Percentiles rank a stretch among this genome's conserved stretches.
These are phyloP conservation scores for Holtermanniella nyarrowii DNA, from an alignment of 768 basidiomycete genomes.

Conservation along the genomic window DNA sequence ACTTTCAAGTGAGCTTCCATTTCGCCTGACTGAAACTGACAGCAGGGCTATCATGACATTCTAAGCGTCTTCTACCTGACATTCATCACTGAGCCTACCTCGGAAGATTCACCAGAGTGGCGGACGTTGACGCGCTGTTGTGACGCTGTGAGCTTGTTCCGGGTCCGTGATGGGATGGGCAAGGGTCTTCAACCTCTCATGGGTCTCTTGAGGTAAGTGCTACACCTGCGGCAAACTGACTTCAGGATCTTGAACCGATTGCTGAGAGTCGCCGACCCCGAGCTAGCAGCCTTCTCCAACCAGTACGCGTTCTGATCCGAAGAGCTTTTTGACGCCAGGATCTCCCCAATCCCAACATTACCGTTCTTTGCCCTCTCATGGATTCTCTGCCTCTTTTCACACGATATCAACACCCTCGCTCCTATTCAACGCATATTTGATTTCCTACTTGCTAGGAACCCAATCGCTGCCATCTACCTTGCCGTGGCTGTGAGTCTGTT, in stretches of 20 bases:
- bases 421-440: conserved; percentile 89
- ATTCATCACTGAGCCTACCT: conserved; percentile 26
- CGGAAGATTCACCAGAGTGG: conserved; percentile 22
- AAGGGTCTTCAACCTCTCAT: conserved; percentile 70
- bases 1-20: conserved; percentile 58
- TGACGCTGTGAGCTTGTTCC: conserved; percentile 65
- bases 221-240: neutral
- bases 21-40: neutral
- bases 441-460: conserved; percentile 71
- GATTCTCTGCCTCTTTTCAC: conserved; percentile 81
- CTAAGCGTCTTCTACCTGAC: conserved; percentile 57
- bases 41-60: conserved; percentile 84
- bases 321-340: conserved; percentile 46
- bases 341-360: conserved; percentile 50
- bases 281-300: conserved; percentile 59
- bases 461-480: conserved; percentile 70
- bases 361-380: conserved; percentile 86
- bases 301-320: conserved; percentile 41
- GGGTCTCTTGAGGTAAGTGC: conserved; percentile 57
- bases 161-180: conserved; percentile 84
- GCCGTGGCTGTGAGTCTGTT: conserved; percentile 59
- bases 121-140: conserved; percentile 22
- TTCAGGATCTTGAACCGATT: conserved; percentile 64
- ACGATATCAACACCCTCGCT: conserved; percentile 79
- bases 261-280: conserved; percentile 58